These are phyloP conservation scores for Calonectria pseudoreteaudii DNA, from an alignment of 2,329 filamentous ascomycete species.

Conservation along the genomic window DNA sequence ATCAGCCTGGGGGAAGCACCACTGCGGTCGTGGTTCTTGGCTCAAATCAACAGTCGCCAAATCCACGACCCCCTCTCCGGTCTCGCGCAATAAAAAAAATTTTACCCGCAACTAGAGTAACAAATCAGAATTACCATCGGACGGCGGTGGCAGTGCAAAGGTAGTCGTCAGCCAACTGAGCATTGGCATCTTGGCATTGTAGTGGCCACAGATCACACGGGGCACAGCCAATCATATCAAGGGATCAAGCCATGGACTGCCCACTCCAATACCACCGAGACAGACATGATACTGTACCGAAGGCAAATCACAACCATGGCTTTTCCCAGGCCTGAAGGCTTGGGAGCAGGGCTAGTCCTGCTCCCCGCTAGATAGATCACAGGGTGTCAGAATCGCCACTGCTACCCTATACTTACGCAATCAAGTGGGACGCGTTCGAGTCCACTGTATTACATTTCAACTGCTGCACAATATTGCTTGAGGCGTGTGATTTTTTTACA, in stretches of 20 bases:
- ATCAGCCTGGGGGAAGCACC: background rate
- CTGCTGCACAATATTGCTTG: background rate
- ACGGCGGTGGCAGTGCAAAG: constrained; percentile 20
- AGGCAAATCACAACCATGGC: background rate
- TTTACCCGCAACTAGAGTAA: background rate
- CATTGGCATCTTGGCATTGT: constrained; percentile 4
- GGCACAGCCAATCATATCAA: background rate
- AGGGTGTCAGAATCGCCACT: background rate
- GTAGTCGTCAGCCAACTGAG: constrained; percentile 12
- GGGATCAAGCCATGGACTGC: background rate
- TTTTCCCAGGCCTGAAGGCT: background rate
- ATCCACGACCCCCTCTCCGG: background rate
- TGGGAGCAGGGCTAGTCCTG: background rate
- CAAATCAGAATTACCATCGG: background rate
- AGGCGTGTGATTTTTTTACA: background rate
- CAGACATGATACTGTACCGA: background rate
- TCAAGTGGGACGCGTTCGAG: background rate
- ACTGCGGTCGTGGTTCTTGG: background rate
- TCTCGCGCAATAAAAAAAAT: background rate
- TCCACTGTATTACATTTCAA: background rate
- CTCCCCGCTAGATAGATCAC: background rate
- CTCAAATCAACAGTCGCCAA: background rate
- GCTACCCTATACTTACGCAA: background rate
- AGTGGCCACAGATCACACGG: background rate
- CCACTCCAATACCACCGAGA: background rate